Percentiles rank a stretch among this genome's conserved stretches.
Conservation (phyloP, 805 yeast genomes). For the Lipomyces kockii region DNA sequence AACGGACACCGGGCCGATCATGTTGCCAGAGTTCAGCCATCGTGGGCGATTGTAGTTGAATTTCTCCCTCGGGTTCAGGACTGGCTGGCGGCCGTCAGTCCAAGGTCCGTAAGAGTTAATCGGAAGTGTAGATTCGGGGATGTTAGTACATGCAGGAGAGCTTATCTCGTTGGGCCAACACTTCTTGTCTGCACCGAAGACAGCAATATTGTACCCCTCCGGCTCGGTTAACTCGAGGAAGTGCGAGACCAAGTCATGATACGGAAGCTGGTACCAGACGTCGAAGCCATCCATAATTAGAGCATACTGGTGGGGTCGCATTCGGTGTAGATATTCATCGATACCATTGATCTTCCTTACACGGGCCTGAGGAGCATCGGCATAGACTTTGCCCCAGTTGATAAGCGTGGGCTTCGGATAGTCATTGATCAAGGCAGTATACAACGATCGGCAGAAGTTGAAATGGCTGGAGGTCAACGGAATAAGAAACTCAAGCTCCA, state of each 20-base stretch:
- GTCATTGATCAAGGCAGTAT: slow-evolving; percentile 30
- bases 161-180: slow-evolving; percentile 26
- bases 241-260: slow-evolving; percentile 18
- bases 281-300: slow-evolving; percentile 34
- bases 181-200: slow-evolving; percentile 27
- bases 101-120: slow-evolving; percentile 27
- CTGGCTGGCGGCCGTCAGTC: slow-evolving; percentile 28
- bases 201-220: slow-evolving; percentile 9
- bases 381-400: slow-evolving; percentile 20
- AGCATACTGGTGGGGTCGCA: slow-evolving; percentile 21
- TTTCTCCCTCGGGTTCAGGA: slow-evolving; percentile 6
- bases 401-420: slow-evolving; percentile 32
- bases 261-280: slow-evolving; percentile 33
- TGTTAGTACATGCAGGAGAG: slow-evolving; percentile 31
- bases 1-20: slow-evolving; percentile 34
- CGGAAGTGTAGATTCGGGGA: slow-evolving; percentile 36
- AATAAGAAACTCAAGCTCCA: slow-evolving; percentile 32
- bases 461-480: slow-evolving; percentile 34
- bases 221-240: slow-evolving; percentile 16
- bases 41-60: slow-evolving; percentile 30
- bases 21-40: slow-evolving; percentile 37
- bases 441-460: slow-evolving; percentile 36
- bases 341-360: slow-evolving; percentile 32
- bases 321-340: slow-evolving; percentile 23
- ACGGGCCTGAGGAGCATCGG: slow-evolving; percentile 25